Evolutionary conservation across 192 early-diverging fungal genomes (phyloP), one percentile per base, ranked within the genome.

Genomic region (Linderina pennispora): DNA sequence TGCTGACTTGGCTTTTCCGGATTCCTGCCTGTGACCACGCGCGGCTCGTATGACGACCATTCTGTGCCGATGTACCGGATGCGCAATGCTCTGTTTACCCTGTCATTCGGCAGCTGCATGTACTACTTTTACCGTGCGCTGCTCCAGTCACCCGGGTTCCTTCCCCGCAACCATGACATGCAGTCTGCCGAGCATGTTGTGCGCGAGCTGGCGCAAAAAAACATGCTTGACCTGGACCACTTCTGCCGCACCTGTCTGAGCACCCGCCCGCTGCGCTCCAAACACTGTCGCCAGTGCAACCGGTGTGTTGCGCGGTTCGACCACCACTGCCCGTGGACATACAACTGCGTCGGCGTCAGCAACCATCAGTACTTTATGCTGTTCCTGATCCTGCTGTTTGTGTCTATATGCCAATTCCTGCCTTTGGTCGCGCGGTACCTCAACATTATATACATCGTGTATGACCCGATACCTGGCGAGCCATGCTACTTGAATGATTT

Each of bases 321-420:
- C 57, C 91, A 96, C 53, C 92, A 97, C 53, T 97, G 96, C 45
- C 96, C 93, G 15, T 98, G 93, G 94, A 94, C 91, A 22, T 85
- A 81, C 71, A 98, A 95, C 74, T 95, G 91, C 58, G 85, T 95
- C 53, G 95, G 95, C 1, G 74, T 82, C 13, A 65, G 70, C 41
- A 98, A 98, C 56, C 95, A 98, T 56, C 76, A 85, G 8, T 55
- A 80, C 19, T 98, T 98, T 59, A 79, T 98, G 62, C 21, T 84
- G 2, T 98, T 92, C 69, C 63, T 87, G 22, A 34, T 73, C 3
- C 60, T 82, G 20, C 82, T 97, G 53, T 47, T 83, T 18, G 15
- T 67, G 13, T 75, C 79, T 19, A 80, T 85, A 7, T 63, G 67
- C 17, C 28, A 74, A 6, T 94, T 85, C 50, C 53, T 77, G 4